Conservation (phyloP, 177 flowering plant species). For the Vitis hybrid region DNA sequence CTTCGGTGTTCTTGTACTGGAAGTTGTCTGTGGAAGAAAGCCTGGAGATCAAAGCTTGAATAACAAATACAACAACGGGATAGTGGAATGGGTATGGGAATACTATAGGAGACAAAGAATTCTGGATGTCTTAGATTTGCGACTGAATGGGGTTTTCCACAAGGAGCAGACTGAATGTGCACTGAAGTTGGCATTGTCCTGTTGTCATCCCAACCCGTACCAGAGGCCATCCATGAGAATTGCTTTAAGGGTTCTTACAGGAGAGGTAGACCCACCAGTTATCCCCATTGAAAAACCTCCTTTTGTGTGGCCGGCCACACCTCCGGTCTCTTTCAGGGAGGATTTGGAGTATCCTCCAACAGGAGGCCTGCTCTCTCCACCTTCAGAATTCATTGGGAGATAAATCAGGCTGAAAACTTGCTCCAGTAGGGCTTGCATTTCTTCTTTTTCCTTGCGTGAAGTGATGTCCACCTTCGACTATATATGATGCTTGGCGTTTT, state of each 20-base stretch:
- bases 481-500: too few relatives aligned
- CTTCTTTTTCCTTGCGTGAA: too few relatives aligned
- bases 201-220: constrained; percentile 68
- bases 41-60: constrained; percentile 25
- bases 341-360: constrained; percentile 7
- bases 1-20: constrained; percentile 56
- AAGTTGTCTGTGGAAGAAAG: constrained; percentile 47
- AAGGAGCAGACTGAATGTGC: constrained; percentile 31
- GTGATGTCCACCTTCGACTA: too few relatives aligned
- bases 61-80: constrained; percentile 18
- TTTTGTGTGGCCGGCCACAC: constrained; percentile 50
- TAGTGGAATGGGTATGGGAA: constrained; percentile 58
- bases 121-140: constrained; percentile 34
- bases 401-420: constrained; percentile 7
- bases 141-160: constrained; percentile 21
- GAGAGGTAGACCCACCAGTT: constrained; percentile 37
- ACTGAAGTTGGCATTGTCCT: constrained; percentile 50
- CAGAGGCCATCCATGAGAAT: constrained; percentile 51
- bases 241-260: constrained; percentile 42
- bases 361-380: constrained; percentile 19
- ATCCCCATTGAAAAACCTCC: constrained; percentile 46
- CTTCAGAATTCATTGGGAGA: constrained; percentile 35
- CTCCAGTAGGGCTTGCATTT: too few relatives aligned
- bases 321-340: constrained; percentile 23
- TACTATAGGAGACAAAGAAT: constrained; percentile 26